Evolutionary conservation across 2,329 filamentous ascomycete genomes (phyloP).

Genomic region (Colletotrichum theobromicola): DNA sequence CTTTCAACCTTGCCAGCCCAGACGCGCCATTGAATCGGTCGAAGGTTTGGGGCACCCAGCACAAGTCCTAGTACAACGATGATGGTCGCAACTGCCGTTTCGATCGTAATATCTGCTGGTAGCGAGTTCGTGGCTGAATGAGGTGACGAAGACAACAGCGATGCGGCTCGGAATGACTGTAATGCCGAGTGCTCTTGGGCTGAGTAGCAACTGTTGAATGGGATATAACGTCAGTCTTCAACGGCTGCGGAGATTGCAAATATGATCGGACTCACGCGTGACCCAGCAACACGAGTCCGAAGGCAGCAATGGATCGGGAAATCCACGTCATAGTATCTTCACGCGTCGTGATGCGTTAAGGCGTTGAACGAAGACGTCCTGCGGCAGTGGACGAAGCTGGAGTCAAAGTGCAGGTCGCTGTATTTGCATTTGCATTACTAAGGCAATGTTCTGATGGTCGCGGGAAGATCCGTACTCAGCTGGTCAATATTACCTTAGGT

Average conservation of each 20-base stretch:
- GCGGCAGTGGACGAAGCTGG: not conserved
- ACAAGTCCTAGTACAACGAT: conserved; percentile 87
- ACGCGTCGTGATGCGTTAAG: not conserved
- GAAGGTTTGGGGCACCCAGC: conserved; percentile 74
- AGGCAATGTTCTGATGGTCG: too few relatives aligned
- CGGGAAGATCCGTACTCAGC: too few relatives aligned
- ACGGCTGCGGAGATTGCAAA: not conserved
- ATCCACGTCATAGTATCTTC: conserved; percentile 67
- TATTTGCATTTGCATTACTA: not conserved
- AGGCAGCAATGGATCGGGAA: conserved; percentile 71
- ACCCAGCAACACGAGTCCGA: conserved; percentile 79
- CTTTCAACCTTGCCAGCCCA: conserved; percentile 88
- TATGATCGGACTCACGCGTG: conserved; percentile 74
- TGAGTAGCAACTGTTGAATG: conserved; percentile 80
- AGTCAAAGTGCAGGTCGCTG: not conserved
- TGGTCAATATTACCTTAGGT: too few relatives aligned
- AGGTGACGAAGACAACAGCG: conserved; percentile 39
- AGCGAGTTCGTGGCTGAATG: conserved; percentile 58
- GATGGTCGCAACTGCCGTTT: conserved; percentile 81
- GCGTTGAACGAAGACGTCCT: not conserved
- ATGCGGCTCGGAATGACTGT: conserved; percentile 58
- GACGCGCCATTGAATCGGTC: conserved; percentile 82
- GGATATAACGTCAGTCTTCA: conserved; percentile 19
- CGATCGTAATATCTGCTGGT: conserved; percentile 85
- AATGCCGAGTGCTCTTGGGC: conserved; percentile 89